Base-by-base conservation (phyloP, 2,329 filamentous ascomycete genomes). In the Biscogniauxia marginata region DNA sequence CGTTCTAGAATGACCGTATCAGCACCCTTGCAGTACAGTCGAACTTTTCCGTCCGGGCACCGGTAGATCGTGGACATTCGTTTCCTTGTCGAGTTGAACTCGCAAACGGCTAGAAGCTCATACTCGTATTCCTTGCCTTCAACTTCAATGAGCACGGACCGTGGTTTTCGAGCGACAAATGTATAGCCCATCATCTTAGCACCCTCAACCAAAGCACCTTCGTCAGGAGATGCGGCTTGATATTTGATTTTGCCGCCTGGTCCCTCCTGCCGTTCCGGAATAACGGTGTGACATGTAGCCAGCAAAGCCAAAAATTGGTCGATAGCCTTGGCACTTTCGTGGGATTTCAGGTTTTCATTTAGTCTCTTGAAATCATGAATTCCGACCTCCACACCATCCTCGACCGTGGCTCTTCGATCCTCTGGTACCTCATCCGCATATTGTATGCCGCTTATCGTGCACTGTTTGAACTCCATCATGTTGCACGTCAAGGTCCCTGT, bases 381-480 rank as follows among this genome's bases (percentile, higher is more conserved):
- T 18, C 90, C 91, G 55, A 87, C 81, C 66, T 91, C 90, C 13
- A 85, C 79, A 7, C 88, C 90, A 67, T 96, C 91, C 63, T 90
- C 84, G n/a, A 86, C 79, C 1, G 87, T 89, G 0, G 91, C 88
- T 65, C 90, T 84, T 55, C 91, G 86, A 70, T 99, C 95, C 73
- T 99, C 95, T 0, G 95, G 89, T 1, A 98, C 86, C 46, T 93
- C 91, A 53, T 95, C 92, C 11, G 91, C 89, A 70, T 99, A 99
- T 74, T 96, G 93, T 52, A 98, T 87, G 22, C 95, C 95, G 22
- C 86, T 91, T 69, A 99, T 98, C 0, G 90, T 89, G 68, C 90
- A 96, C 73, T 98, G 92, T 71, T 92, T 92, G 74, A 98, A 99
- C 73, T 98, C 93, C 95, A 99, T 98, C 82, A 91, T 87, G 70